Evolutionary conservation across 192 early-diverging fungal species (phyloP).

Genomic region (Coemansia sp.): DNA sequence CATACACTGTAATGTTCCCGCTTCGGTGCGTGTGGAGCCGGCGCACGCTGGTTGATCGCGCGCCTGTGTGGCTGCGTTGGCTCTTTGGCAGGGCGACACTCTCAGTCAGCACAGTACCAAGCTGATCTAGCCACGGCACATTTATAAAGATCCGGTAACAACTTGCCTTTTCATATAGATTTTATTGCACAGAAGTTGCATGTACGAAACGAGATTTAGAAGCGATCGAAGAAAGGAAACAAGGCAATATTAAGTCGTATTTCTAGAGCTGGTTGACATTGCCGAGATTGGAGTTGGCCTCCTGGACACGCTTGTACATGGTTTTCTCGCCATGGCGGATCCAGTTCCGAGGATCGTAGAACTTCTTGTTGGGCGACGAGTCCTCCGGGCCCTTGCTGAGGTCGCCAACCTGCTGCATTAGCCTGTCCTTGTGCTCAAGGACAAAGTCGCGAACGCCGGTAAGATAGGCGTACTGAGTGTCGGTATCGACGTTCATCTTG

Average conservation of each 20-base stretch:
- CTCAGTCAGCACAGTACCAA: background rate
- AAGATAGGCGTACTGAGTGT: conserved; percentile 98
- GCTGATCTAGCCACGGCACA: background rate
- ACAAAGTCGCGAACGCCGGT: conserved; percentile 83
- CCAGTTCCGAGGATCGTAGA: conserved; percentile 94
- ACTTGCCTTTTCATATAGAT: background rate
- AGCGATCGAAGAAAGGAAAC: background rate
- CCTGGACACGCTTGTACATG: conserved; percentile 79
- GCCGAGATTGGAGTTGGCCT: conserved; percentile 77
- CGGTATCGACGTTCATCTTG: conserved; percentile 99
- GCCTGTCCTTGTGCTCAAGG: conserved; percentile 83
- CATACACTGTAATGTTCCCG: conserved; percentile 35
- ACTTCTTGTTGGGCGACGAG: conserved; percentile 91
- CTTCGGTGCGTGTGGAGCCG: conserved; percentile 28
- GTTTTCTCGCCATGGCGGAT: conserved; percentile 87
- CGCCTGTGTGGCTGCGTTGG: conserved; percentile 28
- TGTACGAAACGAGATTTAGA: conserved; percentile 1
- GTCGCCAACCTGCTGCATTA: conserved; percentile 92
- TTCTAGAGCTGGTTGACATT: conserved; percentile 67
- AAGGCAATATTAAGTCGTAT: conserved; percentile 1
- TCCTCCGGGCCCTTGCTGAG: conserved; percentile 87
- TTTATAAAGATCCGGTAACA: background rate
- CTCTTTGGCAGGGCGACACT: conserved; percentile 32
- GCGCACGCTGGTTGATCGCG: conserved; percentile 29
- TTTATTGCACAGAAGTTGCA: background rate